Evolutionary conservation across 2,329 filamentous ascomycete genomes (phyloP), one percentile per base, ranked within the genome.

Genomic region (Botrytis fragariae): DNA sequence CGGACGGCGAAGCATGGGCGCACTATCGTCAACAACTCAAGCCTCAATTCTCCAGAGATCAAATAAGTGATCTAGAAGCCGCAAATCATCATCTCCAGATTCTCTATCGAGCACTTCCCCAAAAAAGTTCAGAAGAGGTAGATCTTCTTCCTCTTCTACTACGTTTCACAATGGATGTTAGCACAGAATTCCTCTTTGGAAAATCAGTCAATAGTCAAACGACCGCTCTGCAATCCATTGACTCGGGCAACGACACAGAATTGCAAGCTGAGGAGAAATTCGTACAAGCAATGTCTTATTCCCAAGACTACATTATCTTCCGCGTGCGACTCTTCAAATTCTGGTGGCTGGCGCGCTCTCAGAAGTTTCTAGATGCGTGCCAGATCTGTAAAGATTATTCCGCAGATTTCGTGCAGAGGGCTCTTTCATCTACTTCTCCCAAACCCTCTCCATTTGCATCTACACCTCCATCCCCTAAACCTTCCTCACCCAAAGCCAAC

Each of bases 161-260:
- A 78, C 82, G 83, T 69, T 80, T 89, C 37, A 89, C 87, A 0
- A 82, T 90, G 35, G 87, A 79, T 74, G 86, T 85, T 0, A 85
- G 87, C 0, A 90, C 87, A 0, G 86, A 86, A 59, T 86, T 90
- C 72, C 80, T 90, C 4, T 88, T 90, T 71, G 88, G 88, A 25
- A 82, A 86, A 74, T 84, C 83, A 35, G 76, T 80, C 18, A 76
- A 81, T 44, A 78, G 62, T 45, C 83, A 85, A 71, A 85, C 84
- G 39, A 78, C 86, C 39, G 84, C 83, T 29, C 76, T 81, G 1
- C 74, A 80, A 44, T 79, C 77, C 8, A 65, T 76, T 51, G 57
- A 78, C 48, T 76, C 75, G 0, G 76, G 74, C 1, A 77, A 76
- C 39, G 73, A 59, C 4, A 72, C 73, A 8, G 75, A 77, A 35